Percentiles rank a stretch among this genome's conserved stretches.
These are phyloP conservation scores for Cunninghamia lanceolata DNA, from an alignment of 75 land plant species.

Conservation along the genomic window DNA sequence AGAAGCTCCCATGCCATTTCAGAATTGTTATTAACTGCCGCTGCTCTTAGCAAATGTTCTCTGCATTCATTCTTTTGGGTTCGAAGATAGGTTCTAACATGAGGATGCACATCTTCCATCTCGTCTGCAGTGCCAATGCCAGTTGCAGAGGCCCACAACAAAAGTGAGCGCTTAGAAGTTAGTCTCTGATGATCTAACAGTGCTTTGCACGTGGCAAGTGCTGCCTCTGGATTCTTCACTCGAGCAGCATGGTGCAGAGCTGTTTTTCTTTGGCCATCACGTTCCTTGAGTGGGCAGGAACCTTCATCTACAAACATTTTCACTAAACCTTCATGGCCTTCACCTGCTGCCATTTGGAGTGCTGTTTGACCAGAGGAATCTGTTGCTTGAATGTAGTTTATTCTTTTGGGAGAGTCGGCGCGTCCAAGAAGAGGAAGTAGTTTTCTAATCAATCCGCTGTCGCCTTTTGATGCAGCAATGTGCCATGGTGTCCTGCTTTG, in stretches of 20 bases:
- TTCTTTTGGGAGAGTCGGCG: not conserved
- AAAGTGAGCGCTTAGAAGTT: not conserved
- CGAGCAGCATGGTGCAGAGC: not conserved
- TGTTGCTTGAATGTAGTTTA: not conserved
- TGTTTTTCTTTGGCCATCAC: not conserved
- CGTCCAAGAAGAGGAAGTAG: not conserved
- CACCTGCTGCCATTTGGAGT: not conserved
- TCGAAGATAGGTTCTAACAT: not conserved
- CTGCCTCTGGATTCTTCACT: not conserved
- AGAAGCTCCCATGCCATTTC: no score
- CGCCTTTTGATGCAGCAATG: not conserved
- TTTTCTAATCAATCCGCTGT: not conserved
- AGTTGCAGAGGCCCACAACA: not conserved
- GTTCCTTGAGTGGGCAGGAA: not conserved
- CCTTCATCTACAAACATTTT: not conserved
- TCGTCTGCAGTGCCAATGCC: conserved; percentile 2
- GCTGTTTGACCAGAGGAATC: not conserved
- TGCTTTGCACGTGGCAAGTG: not conserved
- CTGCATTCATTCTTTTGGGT: not conserved
- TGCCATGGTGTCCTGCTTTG: not conserved
- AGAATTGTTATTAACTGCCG: no score
- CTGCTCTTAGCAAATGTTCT: not conserved
- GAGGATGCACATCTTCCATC: not conserved
- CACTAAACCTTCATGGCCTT: not conserved
- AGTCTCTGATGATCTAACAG: not conserved